Base-by-base conservation (phyloP, 1,284 basidiomycete species). In the Cryptococcus neoformans region DNA sequence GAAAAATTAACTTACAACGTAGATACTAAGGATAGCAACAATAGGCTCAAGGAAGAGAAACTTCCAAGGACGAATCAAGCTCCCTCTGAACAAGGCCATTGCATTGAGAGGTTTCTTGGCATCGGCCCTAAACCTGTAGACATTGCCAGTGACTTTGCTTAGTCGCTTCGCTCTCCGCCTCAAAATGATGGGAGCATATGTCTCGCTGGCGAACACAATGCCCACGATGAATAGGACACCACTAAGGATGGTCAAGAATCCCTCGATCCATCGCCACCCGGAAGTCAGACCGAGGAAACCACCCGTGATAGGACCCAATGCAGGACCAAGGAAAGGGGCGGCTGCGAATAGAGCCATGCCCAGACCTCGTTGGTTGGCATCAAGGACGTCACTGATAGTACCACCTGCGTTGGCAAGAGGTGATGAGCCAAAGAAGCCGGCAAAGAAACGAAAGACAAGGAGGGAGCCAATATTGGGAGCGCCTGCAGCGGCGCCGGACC, bases 251-350 rank as follows among this genome's bases (percentile, higher is more conserved):
- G 85, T 81, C 78, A 88, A 83, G 55, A 88, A 76, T 80, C 85
- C 87, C 70, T 86, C 86, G 55, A 85, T 84, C 78, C 80, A 81
- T 53, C 80, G 64, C 80, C 80, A 81, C 0, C 73, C 75, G 9
- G 54, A 47, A 0, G 64, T 64, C 39, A 72, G 60, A 40, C 72
- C 73, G 44, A 81, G 71, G 68, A 77, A 78, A n/a, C 75, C 76
- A 34, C 77, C 74, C 14, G 62, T 60, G 55, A 72, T 63, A 49
- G 69, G 69, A 17, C 67, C 72, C 9, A 87, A 70, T 0, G 85
- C 84, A 3, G 87, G 85, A 6, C 87, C 87, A 2, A 85, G 68
- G 70, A 88, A 88, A 0, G 86, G 83, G 44, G 82, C 81, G 2
- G 83, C 82, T 1, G 83, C 81, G 67, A 87, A 87, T 88, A 59